Evolutionary conservation across 2,329 filamentous ascomycete species (phyloP), one percentile per base, ranked within the genome.

Genomic region (Epichloe gansuensis): DNA sequence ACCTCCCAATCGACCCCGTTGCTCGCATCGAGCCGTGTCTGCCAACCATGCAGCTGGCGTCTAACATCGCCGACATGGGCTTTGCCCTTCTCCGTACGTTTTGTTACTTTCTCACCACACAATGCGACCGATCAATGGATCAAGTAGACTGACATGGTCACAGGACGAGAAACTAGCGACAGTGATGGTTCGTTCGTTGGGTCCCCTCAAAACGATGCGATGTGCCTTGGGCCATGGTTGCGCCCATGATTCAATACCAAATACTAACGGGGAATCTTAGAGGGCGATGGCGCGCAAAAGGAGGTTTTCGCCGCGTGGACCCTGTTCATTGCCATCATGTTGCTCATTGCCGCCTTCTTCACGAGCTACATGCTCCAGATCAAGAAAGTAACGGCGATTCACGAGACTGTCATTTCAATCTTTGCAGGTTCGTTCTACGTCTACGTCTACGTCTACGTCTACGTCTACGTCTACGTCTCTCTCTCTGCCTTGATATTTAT

Each of bases 331-430:
- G 82, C 95, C 61, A 95, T 98, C 61, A 80, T 89, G 72, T 82
- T 98, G 61, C 82, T 98, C 62, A 95, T 97, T 60, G 80, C 87
- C 58, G 91, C 93, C 56, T 87, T 98, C 61, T 95, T 97, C 69
- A 95, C 89, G 44, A 96, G 90, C 75, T 98, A 98, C 72, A 85
- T 94, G 60, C 79, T 98, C 55, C 91, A 97, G 70, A 88, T 93
- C 72, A 90, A 88, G 71, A 96, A 94, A 72, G 90, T 98, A 52
- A 93, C 96, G 63, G 93, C 93, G 31, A 85, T 98, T 51, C 93
- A 98, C 69, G 93, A 98, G 74, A 98, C 93, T 2, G 93, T 97
- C 61, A 83, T 98, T 56, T 97, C 91, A 55, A 98, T 98, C 66
- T 97, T 98, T 73, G 90, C 89, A 53, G 89, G 89, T 90, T 48